Percentiles rank a stretch among this genome's conserved stretches.
phyloP scores from a whole-genome alignment of 2,329 filamentous ascomycete species.

The Ciborinia camelliae region DNA sequence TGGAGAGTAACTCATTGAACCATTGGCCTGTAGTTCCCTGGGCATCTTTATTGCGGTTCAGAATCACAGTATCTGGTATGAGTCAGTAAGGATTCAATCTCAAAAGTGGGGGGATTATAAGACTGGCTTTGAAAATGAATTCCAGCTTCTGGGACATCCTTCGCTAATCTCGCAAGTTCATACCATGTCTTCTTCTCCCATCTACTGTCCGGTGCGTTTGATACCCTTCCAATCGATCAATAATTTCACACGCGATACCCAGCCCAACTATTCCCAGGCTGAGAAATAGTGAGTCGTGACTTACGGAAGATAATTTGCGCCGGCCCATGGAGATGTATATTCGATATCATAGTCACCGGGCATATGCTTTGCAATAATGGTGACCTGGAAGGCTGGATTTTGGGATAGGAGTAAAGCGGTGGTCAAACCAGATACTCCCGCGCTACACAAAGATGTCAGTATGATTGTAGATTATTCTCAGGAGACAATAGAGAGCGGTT shows the following conservation, averaged over 20 bases:
- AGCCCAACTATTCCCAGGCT: background rate
- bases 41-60: conserved; percentile 41
- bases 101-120: background rate
- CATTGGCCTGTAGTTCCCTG: conserved; percentile 28
- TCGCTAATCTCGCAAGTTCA: conserved; percentile 56
- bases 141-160: conserved; percentile 70
- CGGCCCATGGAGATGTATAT: conserved; percentile 87
- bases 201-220: conserved; percentile 37
- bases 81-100: background rate
- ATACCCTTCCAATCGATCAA: conserved; percentile 36
- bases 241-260: conserved; percentile 4
- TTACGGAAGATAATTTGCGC: conserved; percentile 74
- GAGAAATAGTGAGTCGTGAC: conserved; percentile 36
- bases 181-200: conserved; percentile 66
- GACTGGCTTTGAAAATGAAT: conserved; percentile 69
- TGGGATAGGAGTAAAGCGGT: conserved; percentile 60
- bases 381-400: conserved; percentile 56
- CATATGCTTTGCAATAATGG: conserved; percentile 82
- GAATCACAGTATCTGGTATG: conserved; percentile 47
- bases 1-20: conserved; percentile 64
- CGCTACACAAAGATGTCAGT: conserved; percentile 42
- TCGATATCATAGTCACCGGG: conserved; percentile 89
- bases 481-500: conserved; percentile 22
- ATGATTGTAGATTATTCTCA: background rate
- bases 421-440: conserved; percentile 63